Evolutionary conservation across 305 asterid species (phyloP), one percentile per base, ranked within the genome.

Genomic region (Solanum hybrid): DNA sequence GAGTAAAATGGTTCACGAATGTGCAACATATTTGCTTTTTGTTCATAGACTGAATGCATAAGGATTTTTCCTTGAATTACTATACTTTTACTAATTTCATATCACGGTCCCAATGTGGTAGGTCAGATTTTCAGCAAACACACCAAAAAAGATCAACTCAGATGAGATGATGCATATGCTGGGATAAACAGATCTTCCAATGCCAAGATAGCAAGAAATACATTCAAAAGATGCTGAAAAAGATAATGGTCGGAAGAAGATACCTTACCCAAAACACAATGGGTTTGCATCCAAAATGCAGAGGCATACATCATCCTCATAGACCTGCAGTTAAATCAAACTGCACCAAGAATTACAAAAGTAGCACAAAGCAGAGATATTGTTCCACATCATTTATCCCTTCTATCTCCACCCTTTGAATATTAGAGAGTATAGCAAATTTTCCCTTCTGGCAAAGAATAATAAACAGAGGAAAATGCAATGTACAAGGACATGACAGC

Each of bases 211-310:
- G 38, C 20, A 84, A 51, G 41, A 85, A 65, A 85, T 32, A 85
- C 22, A 6, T 32, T 11, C 88, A n/a, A 15, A n/a, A 41, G 37
- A 82, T 14, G 70, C 87, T 41, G 70, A 82, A 41, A 15, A 26
- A 32, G 88, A 57, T 85, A 31, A 57, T 32, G 88, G 78, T 32
- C 5, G 12, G 70, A 90, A 93, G 93, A 92, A 92, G 95, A 95
- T 96, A 95, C 98, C 99, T 97, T 96, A 97, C 99, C 99, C 99
- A 94, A 90, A 93, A 92, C 96, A 93, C 93, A 97, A 90, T 77
- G 99, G 99, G 93, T 94, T 93, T 80, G 94, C 91, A 92, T 97
- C 99, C 95, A 97, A 95, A 94, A 97, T 95, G 96, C 99, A 96
- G 36, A 96, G 92, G 90, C 99, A 96, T 75, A 93, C 94, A 89